A percentile compares a stretch with the other conserved stretches of the same genome.
Conservation (phyloP, 2,329 filamentous ascomycete species). For the Claviceps sp. region DNA sequence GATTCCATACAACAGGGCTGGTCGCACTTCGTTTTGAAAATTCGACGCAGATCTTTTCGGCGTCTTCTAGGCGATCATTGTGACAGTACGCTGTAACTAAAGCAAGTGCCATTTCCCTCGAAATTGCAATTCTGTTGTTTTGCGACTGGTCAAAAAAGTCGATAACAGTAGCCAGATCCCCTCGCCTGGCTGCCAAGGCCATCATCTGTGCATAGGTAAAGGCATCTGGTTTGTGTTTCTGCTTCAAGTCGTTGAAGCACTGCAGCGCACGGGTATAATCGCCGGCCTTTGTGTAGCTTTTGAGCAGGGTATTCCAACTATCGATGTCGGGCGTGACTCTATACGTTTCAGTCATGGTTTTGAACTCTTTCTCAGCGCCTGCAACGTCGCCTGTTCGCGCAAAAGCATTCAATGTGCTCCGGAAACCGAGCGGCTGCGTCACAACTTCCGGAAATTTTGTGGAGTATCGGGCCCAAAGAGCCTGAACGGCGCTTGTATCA, state of each 20-base stretch:
- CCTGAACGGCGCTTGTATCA: slow-evolving; percentile 30
- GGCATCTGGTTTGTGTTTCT: slow-evolving; percentile 38
- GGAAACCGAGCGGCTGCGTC: slow-evolving; percentile 25
- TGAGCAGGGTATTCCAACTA: slow-evolving; percentile 67
- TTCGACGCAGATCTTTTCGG: slow-evolving; percentile 28
- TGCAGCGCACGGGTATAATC: slow-evolving; percentile 53
- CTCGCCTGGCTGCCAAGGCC: slow-evolving; percentile 53
- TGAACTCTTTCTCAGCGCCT: slow-evolving; percentile 46
- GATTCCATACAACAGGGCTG: slow-evolving; percentile 61
- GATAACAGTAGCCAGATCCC: slow-evolving; percentile 58
- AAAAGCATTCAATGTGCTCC: slow-evolving; percentile 57
- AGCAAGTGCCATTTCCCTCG: slow-evolving; percentile 44
- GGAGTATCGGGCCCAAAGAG: slow-evolving; percentile 31
- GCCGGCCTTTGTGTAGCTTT: slow-evolving; percentile 51
- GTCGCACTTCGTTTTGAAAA: slow-evolving; percentile 38
- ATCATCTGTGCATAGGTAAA: slow-evolving; percentile 63
- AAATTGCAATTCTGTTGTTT: slow-evolving; percentile 33
- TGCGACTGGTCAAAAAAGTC: slow-evolving; percentile 52
- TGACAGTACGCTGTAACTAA: slow-evolving; percentile 54
- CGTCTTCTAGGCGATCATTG: slow-evolving; percentile 23
- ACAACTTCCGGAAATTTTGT: slow-evolving; percentile 22
- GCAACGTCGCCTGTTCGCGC: slow-evolving; percentile 52
- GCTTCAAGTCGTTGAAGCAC: slow-evolving; percentile 47
- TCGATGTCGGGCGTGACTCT: slow-evolving; percentile 40
- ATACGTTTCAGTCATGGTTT: slow-evolving; percentile 44